These are phyloP conservation scores for Lunasporangiospora selenospora DNA, from an alignment of 192 early-diverging fungal species.

Conservation along the genomic window DNA sequence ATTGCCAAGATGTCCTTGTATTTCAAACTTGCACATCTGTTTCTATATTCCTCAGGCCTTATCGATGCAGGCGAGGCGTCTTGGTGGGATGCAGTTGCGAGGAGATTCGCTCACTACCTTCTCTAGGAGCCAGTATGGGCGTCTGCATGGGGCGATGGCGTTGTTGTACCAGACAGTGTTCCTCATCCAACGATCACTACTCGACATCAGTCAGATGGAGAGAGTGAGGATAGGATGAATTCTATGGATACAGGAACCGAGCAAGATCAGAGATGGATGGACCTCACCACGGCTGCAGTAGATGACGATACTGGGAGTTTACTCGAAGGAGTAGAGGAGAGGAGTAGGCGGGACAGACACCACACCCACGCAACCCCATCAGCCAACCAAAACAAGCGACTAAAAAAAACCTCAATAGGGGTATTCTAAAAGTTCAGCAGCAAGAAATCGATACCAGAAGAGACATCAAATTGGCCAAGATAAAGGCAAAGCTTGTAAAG, in stretches of 20 bases:
- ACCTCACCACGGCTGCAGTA: too few relatives aligned
- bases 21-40: slow-evolving; percentile 5
- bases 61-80: neutral
- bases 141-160: slow-evolving; percentile 1
- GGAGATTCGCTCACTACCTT: slow-evolving; percentile 5
- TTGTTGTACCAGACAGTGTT: neutral
- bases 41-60: neutral
- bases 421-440: too few relatives aligned
- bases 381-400: too few relatives aligned
- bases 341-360: too few relatives aligned
- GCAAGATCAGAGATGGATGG: neutral
- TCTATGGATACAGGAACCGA: neutral
- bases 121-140: slow-evolving; percentile 8
- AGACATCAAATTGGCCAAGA: neutral
- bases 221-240: neutral
- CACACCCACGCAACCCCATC: too few relatives aligned
- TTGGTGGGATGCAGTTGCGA: slow-evolving; percentile 7
- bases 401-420: too few relatives aligned
- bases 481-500: neutral
- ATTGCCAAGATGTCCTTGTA: slow-evolving; percentile 9
- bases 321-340: too few relatives aligned
- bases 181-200: neutral
- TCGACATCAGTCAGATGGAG: neutral
- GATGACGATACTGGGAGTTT: too few relatives aligned
- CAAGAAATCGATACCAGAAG: slow-evolving; percentile 2